Conservation (phyloP, 1,284 basidiomycete genomes). For the Ganoderma sinense region DNA sequence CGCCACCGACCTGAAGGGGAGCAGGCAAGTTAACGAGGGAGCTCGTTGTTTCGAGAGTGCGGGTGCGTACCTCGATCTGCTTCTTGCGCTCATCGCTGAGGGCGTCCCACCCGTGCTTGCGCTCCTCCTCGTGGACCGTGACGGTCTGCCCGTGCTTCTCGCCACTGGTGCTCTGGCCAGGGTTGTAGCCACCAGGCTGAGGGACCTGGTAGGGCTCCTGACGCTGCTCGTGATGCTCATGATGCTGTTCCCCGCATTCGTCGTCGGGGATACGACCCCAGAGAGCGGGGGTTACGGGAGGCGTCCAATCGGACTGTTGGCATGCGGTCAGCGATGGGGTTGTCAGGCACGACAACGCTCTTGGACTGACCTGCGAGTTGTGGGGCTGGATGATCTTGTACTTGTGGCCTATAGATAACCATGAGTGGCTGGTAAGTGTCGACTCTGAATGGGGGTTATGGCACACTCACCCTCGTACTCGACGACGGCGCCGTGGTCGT, state of each 20-base stretch:
- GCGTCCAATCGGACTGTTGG: slow-evolving; percentile 68
- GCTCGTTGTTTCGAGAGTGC: background rate
- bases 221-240: slow-evolving; percentile 32
- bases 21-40: slow-evolving; percentile 4
- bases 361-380: slow-evolving; percentile 60
- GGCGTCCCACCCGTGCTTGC: slow-evolving; percentile 65
- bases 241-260: slow-evolving; percentile 38
- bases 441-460: background rate
- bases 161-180: slow-evolving; percentile 13
- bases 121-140: slow-evolving; percentile 53
- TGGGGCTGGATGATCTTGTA: slow-evolving; percentile 81
- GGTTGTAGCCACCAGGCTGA: slow-evolving; percentile 34
- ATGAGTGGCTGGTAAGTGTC: slow-evolving; percentile 2
- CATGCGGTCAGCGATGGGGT: background rate
- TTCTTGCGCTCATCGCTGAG: slow-evolving; percentile 63
- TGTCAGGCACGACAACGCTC: no score
- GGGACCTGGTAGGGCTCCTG: slow-evolving; percentile 34
- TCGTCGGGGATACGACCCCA: slow-evolving; percentile 63
- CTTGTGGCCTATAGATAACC: slow-evolving; percentile 50
- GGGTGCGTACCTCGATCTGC: slow-evolving; percentile 56
- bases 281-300: slow-evolving; percentile 65
- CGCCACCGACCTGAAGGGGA: slow-evolving; percentile 65
- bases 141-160: slow-evolving; percentile 40
- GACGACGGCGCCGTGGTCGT: slow-evolving; percentile 64
- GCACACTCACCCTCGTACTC: slow-evolving; percentile 57